Evolutionary conservation across 108 stramenopile genomes (phyloP), one percentile per base, ranked within the genome.

Genomic region (Cyclotella kingstonii): DNA sequence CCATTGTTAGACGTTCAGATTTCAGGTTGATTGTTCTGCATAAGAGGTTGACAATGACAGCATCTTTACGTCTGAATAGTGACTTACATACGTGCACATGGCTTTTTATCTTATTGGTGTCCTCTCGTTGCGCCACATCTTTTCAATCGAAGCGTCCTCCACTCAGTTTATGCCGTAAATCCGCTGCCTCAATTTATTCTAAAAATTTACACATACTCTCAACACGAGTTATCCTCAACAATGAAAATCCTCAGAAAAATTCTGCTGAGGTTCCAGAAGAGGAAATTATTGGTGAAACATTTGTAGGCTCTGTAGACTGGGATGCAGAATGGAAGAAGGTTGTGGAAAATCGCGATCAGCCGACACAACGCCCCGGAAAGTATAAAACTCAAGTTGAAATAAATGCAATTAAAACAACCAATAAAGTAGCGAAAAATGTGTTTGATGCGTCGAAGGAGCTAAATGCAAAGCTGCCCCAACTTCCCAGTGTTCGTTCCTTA

Each of bases 301-400:
- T 44, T 35, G 57, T 52, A 35, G 38, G 49, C 17, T 50, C 61
- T 26, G 59, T 71, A 1, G 70, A 72, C 52, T 72, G 70, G 70
- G 70, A 72, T n/a, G 62, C 62, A 11, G 70, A 72, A 25, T 72
- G 70, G 70, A 63, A 63, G 52, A 72, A 72, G 49, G 70, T 72
- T 21, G 61, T 72, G n/a, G 31, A 57, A 33, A 63, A 72, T 61
- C 55, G 28, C 4, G 62, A 72, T 38, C 70, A 72, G 19, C 70
- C 70, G 5, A 15, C 47, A 1, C 17, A 70, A 29, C 53, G 70
- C 10, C 70, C 62, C 1, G 62, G 60, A 35, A 52, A 51, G 2
- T 57, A 63, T 54, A 72, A 72, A 46, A 63, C 29, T 48, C 55
- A 28, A 0, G 61, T 63, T 4, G 70, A 72, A 58, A 72, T 72